A percentile compares a stretch with the other conserved stretches of the same genome.
phyloP scores from a whole-genome alignment of 2,329 filamentous ascomycete genomes.

The Plectosphaerella sp. region DNA sequence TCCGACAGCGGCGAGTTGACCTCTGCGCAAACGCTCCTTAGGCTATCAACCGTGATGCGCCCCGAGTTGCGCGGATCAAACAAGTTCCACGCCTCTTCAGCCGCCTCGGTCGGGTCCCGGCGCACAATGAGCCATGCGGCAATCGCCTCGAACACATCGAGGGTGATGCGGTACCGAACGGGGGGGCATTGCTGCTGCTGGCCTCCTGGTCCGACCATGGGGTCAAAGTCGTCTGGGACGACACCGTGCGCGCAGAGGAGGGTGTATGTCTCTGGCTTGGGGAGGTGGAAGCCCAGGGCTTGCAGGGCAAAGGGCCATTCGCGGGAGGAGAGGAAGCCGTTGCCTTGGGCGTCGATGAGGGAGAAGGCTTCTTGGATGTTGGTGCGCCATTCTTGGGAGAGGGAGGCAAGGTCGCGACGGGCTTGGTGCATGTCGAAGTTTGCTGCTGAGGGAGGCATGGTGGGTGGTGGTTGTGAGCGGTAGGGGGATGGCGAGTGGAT shows the following conservation, averaged over 20 bases:
- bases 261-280: conserved; percentile 78
- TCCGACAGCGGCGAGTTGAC: conserved; percentile 82
- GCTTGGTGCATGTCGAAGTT: conserved; percentile 12
- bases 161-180: conserved; percentile 67
- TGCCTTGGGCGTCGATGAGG: conserved; percentile 95
- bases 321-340: conserved; percentile 92
- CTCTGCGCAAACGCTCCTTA: conserved; percentile 83
- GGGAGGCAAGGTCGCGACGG: conserved; percentile 10
- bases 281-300: conserved; percentile 87
- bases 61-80: conserved; percentile 94
- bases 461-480: background rate
- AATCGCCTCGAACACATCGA: conserved; percentile 68
- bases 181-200: conserved; percentile 50
- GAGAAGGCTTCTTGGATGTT: conserved; percentile 51
- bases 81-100: conserved; percentile 82
- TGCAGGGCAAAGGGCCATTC: conserved; percentile 96
- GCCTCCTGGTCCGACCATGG: conserved; percentile 33
- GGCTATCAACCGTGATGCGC: conserved; percentile 81
- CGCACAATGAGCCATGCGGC: conserved; percentile 76
- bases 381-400: conserved; percentile 12
- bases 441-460: conserved; percentile 8
- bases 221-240: conserved; percentile 53
- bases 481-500: too few relatives aligned
- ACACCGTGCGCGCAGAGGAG: conserved; percentile 80
- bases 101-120: conserved; percentile 86